Base-by-base conservation (phyloP, 495 filamentous ascomycete genomes). In the Aspergillus conjunctus region DNA sequence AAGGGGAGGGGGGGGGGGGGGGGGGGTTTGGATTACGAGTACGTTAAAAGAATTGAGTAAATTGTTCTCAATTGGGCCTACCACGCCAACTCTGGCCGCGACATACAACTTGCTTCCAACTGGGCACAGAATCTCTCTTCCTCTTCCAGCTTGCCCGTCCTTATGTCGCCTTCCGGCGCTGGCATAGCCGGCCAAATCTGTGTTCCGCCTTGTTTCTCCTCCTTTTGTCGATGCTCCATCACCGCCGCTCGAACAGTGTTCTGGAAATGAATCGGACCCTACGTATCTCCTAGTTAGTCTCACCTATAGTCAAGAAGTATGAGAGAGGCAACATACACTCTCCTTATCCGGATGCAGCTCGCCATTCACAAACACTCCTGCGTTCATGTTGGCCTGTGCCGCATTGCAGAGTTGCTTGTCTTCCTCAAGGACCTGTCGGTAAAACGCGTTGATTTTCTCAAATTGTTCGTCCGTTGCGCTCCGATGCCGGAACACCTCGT, bases 401-500 rank as follows among this genome's bases (percentile, higher is more conserved):
- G 65, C 66, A 43, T 71, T 70, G 61, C 80, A 83, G 14, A 84
- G 76, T 22, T 74, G 68, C 53, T 77, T 78, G 62, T 83, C 81
- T 56, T 84, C 78, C 3, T 69, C 65, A 54, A 80, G 64, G 12
- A 83, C 71, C 10, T 73, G 79, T 53, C 71, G 72, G 54, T 80
- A 82, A 10, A 83, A 71, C 1, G 70, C 63, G 59, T 71, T 77
- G 63, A 81, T 76, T 17, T 70, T 62, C 8, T 73, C 53, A 52
- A 82, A 82, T 21, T 80, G 72, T 18, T 80, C 73, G 33, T 81
- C 75, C 0, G 73, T 70, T 1, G 76, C 67, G 43, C 74, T 56
- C 58, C 73, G 76, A 55, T 81, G 73, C 4, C 79, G 76, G 62
- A 74, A 83, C 2, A 83, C 77, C 63, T 84, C 76, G 54, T 83